Evolutionary conservation across 176 grass and related monocot genomes (phyloP), one percentile per base, ranked within the genome.

Genomic region (Oryza australiensis): DNA sequence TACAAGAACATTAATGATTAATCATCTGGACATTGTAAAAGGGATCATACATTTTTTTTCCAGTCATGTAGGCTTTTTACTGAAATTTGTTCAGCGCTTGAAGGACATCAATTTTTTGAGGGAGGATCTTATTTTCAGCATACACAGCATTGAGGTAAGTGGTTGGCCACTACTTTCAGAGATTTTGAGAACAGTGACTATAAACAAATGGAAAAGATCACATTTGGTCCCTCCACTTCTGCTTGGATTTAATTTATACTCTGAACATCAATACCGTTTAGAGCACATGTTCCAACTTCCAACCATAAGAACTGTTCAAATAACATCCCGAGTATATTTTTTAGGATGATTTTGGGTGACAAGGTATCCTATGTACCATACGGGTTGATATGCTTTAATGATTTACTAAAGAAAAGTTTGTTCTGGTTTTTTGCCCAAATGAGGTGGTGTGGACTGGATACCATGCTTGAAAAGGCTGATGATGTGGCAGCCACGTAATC

Each of bases 41-140:
- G 3, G 10, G n/a, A 4, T 20, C 5, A 48, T 51, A 27, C 6
- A 20, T 67, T 41, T 55, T 26, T 26, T 70, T 30, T 82, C 51
- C 85, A 98, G 95, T 64, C 92, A 98, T 88, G 85, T 83, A 87
- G 95, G 92, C n/a, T 95, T 98, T 80, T 86, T 94, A 84, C 63
- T 64, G 1, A 94, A 78, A 79, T 94, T 92, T 88, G 88, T 94
- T 72, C 88, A 94, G 75, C 77, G 78, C 29, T 67, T 98, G 75
- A 98, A 95, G 87, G 88, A 88, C 59, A 91, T 88, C n/a, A 91
- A 90, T 48, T 98, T 98, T 89, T 87, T 98, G 48, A 91, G 90
- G 78, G 95, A 98, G 76, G 95, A 95, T 87, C 93, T 98, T 86
- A 70, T 98, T 35, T 95, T 98, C 83, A 98, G 95, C 84, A 82